Percentiles rank a stretch among this genome's conserved stretches.
These are phyloP conservation scores for Colletotrichum eleusines DNA, from an alignment of 2,329 filamentous ascomycete species.

Conservation along the genomic window DNA sequence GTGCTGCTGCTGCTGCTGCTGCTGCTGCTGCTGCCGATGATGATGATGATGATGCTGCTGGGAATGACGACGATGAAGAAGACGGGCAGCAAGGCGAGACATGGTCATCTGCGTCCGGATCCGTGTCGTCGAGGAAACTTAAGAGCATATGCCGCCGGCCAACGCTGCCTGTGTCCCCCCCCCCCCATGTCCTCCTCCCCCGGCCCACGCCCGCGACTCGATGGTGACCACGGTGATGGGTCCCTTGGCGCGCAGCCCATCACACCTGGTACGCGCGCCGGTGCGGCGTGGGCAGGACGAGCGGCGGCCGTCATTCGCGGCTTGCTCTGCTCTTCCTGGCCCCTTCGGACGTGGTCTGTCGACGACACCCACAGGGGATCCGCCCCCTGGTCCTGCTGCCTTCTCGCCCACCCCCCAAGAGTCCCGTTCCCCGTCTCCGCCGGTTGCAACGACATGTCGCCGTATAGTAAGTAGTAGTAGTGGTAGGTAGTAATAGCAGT, in stretches of 20 bases:
- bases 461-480: slow-evolving; percentile 12
- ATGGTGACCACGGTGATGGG: slow-evolving; percentile 30
- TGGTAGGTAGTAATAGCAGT: too few species aligned
- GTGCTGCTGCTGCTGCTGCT: too few species aligned
- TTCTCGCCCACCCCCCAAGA: slow-evolving; percentile 4
- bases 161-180: slow-evolving; percentile 13
- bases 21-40: too few species aligned
- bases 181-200: slow-evolving; percentile 25
- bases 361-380: slow-evolving; percentile 21
- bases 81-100: slow-evolving; percentile 1
- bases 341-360: neutral
- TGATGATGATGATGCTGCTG: too few species aligned
- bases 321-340: slow-evolving; percentile 3
- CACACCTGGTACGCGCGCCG: slow-evolving; percentile 23
- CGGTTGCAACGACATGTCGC: slow-evolving; percentile 30
- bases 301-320: slow-evolving; percentile 4
- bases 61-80: neutral
- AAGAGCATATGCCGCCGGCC: slow-evolving; percentile 38
- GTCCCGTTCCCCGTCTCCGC: slow-evolving; percentile 16
- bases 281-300: neutral
- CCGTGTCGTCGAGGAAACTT: slow-evolving; percentile 41
- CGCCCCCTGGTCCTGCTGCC: slow-evolving; percentile 20
- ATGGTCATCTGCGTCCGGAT: slow-evolving; percentile 21
- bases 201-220: slow-evolving; percentile 23
- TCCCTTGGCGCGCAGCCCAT: slow-evolving; percentile 22